phyloP scores from a whole-genome alignment of 805 yeast species.

The Ogataea saltuana region DNA sequence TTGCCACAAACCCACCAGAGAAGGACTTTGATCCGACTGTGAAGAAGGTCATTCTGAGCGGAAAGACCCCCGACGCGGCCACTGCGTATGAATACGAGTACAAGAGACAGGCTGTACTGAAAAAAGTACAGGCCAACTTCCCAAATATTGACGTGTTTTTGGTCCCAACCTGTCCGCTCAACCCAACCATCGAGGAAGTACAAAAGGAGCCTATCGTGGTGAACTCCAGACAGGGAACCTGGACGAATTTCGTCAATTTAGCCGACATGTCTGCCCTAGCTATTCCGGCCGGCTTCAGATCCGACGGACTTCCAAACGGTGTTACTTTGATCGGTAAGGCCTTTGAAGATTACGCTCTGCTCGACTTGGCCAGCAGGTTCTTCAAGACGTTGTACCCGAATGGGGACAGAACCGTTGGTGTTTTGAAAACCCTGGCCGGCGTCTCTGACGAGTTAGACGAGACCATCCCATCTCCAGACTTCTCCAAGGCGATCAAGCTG shows the following conservation, averaged over 20 bases:
- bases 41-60: slow-evolving; percentile 69
- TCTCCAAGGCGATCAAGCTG: slow-evolving; percentile 52
- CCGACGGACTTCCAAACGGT: slow-evolving; percentile 89
- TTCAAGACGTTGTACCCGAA: slow-evolving; percentile 49
- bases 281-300: slow-evolving; percentile 84
- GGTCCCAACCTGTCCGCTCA: slow-evolving; percentile 93
- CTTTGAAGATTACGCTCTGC: slow-evolving; percentile 84
- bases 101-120: slow-evolving; percentile 76
- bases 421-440: slow-evolving; percentile 28
- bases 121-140: slow-evolving; percentile 57
- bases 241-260: slow-evolving; percentile 94
- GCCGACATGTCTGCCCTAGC: slow-evolving; percentile 93
- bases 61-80: slow-evolving; percentile 76
- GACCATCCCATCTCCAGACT: slow-evolving; percentile 45
- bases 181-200: slow-evolving; percentile 77
- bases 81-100: slow-evolving; percentile 85
- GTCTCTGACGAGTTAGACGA: slow-evolving; percentile 46
- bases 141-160: slow-evolving; percentile 69
- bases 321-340: slow-evolving; percentile 79
- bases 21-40: slow-evolving; percentile 85
- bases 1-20: slow-evolving; percentile 67
- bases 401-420: slow-evolving; percentile 59
- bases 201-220: slow-evolving; percentile 74
- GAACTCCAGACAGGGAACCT: slow-evolving; percentile 94
- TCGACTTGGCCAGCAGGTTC: slow-evolving; percentile 78